Base-by-base conservation (phyloP, 495 filamentous ascomycete species). In the Trichoderma orchidacearum region DNA sequence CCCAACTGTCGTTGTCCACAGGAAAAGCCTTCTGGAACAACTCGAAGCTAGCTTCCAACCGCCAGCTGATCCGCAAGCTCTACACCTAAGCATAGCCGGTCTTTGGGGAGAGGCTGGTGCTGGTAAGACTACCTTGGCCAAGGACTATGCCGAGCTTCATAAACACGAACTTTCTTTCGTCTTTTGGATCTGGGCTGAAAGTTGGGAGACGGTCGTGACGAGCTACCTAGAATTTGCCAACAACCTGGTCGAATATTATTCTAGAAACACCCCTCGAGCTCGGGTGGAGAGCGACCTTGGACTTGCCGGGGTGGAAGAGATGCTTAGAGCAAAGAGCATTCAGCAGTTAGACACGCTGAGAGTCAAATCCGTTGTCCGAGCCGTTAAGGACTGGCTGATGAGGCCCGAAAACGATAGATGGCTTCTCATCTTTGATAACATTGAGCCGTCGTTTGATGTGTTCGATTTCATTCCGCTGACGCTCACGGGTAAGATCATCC, bases 351-450 rank as follows among this genome's bases (percentile, higher is more conserved):
- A 57, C 23, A 25, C 29, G 12, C 29, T 52, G 23, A 25, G 41
- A 32, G 56, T 48, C 11, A 29, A 51, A 5, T 28, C 56, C 5
- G 56, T 45, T 5, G 56, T 57, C 45, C 41, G 45, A 18, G 56
- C 41, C 7, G 56, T 57, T 21, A 57, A 57, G 17, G 56, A 57
- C 56, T 57, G 56, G 56, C 30, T 57, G n/a, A 38, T 57, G 25
- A 32, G 45, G 7, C 35, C 30, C 11, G 45, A 45, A 5, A 57
- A 57, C 34, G 51, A 32, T 28, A 29, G 18, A 3, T 57, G 56
- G 56, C 31, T 57, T 11, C 30, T 57, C 18, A 50, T 57, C 8
- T 57, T 48, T 30, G 56, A 57, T 18, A 52, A 57, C 48, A 23
- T 57, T 30, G 45, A 57, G 15, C 29, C 35, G 6, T 57, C 35